Conservation (phyloP, 2,329 filamentous ascomycete genomes). For the Nemania bipapillata region DNA sequence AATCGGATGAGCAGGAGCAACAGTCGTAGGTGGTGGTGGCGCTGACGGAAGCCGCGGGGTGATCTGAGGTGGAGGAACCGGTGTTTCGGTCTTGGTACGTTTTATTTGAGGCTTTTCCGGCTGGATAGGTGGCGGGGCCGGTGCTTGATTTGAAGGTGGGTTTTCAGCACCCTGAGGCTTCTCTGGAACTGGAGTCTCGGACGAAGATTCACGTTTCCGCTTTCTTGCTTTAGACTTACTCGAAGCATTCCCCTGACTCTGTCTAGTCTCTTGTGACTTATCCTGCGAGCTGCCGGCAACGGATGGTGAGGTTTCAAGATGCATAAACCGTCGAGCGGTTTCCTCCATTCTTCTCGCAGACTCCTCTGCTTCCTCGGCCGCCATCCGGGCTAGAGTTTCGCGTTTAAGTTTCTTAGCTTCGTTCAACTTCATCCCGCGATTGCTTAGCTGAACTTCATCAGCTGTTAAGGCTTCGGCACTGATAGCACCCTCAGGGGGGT, state of each 20-base stretch:
- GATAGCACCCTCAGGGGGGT: conserved; percentile 69
- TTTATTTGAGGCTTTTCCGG: conserved; percentile 58
- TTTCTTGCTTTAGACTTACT: conserved; percentile 54
- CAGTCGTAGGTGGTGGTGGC: conserved; percentile 43
- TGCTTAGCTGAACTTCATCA: conserved; percentile 73
- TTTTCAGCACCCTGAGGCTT: conserved; percentile 47
- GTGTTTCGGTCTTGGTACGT: conserved; percentile 68
- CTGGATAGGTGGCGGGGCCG: conserved; percentile 35
- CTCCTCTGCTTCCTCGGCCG: conserved; percentile 71
- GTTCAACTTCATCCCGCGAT: conserved; percentile 81
- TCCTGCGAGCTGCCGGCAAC: conserved; percentile 48
- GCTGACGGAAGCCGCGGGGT: conserved; percentile 51
- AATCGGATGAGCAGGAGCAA: conserved; percentile 27
- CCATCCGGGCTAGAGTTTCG: conserved; percentile 70
- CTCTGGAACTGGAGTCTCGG: conserved; percentile 48
- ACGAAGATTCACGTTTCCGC: conserved; percentile 59
- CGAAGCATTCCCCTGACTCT: conserved; percentile 46
- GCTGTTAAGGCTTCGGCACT: conserved; percentile 66
- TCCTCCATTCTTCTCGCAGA: conserved; percentile 65
- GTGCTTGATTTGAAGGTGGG: conserved; percentile 32
- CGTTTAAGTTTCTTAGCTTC: conserved; percentile 80
- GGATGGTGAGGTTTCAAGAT: conserved; percentile 52
- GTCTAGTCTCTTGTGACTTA: conserved; percentile 47
- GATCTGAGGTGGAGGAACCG: conserved; percentile 60
- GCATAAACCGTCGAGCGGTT: conserved; percentile 59